Percentiles rank a stretch among this genome's conserved stretches.
phyloP scores from a whole-genome alignment of 2,329 filamentous ascomycete species.

The Dothiorella sarmentorum region DNA sequence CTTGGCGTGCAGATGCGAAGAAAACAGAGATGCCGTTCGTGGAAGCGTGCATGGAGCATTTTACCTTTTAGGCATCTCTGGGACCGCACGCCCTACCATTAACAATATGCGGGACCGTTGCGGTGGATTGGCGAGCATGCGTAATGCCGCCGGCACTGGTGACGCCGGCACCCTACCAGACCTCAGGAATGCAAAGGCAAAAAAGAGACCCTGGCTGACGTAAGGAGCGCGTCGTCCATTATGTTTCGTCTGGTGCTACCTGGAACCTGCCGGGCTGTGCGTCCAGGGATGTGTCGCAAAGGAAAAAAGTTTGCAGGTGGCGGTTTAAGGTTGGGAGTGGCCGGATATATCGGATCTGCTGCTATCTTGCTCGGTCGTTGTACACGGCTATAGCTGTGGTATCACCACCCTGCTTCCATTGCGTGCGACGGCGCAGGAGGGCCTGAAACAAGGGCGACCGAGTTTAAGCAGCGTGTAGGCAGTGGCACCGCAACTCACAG shows the following conservation, averaged over 20 bases:
- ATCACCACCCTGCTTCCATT: slow-evolving; percentile 9
- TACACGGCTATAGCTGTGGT: slow-evolving; percentile 15
- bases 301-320: slow-evolving; percentile 7
- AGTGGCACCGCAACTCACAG: slow-evolving; percentile 6
- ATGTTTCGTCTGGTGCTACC: not conserved
- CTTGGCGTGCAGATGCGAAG: not conserved
- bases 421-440: not conserved
- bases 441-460: slow-evolving; percentile 12
- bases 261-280: slow-evolving; percentile 7
- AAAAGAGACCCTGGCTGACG: slow-evolving; percentile 13
- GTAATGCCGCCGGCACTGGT: too few species aligned
- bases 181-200: too few species aligned
- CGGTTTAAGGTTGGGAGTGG: slow-evolving; percentile 7
- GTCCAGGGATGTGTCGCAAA: slow-evolving; percentile 13
- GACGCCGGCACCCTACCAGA: too few species aligned
- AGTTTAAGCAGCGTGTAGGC: not conserved
- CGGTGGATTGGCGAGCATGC: not conserved
- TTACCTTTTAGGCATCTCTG: not conserved
- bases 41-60: slow-evolving; percentile 2
- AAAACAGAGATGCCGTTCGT: not conserved
- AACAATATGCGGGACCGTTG: slow-evolving; percentile 14
- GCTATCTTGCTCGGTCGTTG: not conserved
- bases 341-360: slow-evolving; percentile 10
- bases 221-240: slow-evolving; percentile 8
- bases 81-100: slow-evolving; percentile 4